Evolutionary conservation across 1,284 basidiomycete genomes (phyloP), one percentile per base, ranked within the genome.

Genomic region (Irpex rosettiformis): DNA sequence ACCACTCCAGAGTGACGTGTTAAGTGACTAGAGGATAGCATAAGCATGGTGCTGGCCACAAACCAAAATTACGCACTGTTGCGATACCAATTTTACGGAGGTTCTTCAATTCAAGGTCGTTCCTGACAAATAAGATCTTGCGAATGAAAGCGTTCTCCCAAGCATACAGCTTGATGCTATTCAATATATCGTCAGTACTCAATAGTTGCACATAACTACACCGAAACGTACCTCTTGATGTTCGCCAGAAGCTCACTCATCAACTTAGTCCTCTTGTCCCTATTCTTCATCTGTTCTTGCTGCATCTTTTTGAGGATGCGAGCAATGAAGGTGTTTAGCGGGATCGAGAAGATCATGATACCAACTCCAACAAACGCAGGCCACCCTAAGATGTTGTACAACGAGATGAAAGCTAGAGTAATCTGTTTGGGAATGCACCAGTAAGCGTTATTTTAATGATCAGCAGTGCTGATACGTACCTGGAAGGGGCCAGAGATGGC

Each of bases 341-440:
- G 94, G 55, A 91, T 77, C 0, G 88, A 89, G 56, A 93, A 70
- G 47, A 94, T 71, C 94, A 98, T 97, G 69, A 98, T 89, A 0
- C 79, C 93, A 3, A 98, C 93, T 10, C 96, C 96, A 54, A 94
- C 89, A 66, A 98, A 95, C 0, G 92, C 89, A 16, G 92, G 83
- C 93, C 93, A 96, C 2, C 95, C 96, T 21, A 98, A 83, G 21
- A 98, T 84, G 62, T 86, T 80, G 71, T 94, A 94, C 3, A 98
- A 79, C 4, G 92, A 95, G 33, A 97, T 73, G 70, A 98, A 98
- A 0, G 96, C 95, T 11, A 98, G 79, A 5, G 77, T 82, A 63
- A 98, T 93, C 86, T 93, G 65, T 67, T 42, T 45, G 21, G 8
- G 22, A 29, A 43, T 42, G 55, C 49, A 54, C 27, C n/a, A 25